phyloP scores from a whole-genome alignment of 352 stramenopile genomes.

The Thalassiosira sp. region DNA sequence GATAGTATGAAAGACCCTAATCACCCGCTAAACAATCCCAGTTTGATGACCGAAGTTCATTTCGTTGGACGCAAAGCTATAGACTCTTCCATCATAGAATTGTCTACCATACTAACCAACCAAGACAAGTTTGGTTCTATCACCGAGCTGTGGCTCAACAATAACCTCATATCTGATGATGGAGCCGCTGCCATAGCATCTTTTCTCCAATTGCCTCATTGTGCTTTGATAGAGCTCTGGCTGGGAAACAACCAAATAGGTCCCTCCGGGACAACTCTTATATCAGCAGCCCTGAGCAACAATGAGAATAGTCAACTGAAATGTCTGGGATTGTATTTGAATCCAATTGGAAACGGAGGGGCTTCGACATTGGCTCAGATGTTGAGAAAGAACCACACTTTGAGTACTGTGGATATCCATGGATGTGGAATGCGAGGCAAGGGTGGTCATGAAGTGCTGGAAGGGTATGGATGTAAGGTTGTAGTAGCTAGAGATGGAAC shows the following conservation, averaged over 20 bases:
- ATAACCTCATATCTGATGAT: constrained; percentile 50
- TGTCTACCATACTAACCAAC: constrained; percentile 25
- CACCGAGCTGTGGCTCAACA: constrained; percentile 44
- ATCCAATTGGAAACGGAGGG: constrained; percentile 46
- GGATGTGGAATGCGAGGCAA: constrained; percentile 22
- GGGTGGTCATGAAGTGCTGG: constrained; percentile 7
- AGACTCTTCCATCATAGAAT: constrained; percentile 24
- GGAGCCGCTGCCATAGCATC: constrained; percentile 31
- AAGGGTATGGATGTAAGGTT: constrained; percentile 43
- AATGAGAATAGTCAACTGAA: constrained; percentile 33
- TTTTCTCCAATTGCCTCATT: constrained; percentile 35
- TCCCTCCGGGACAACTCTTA: constrained; percentile 23
- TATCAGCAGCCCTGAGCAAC: constrained; percentile 31
- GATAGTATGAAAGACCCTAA: constrained; percentile 11
- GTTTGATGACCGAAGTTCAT: constrained; percentile 42
- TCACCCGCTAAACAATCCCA: constrained; percentile 31
- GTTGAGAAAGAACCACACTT: constrained; percentile 40
- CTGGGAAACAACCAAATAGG: constrained; percentile 46
- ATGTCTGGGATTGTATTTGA: constrained; percentile 44
- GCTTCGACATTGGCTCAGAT: constrained; percentile 42
- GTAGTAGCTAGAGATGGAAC: constrained; percentile 33
- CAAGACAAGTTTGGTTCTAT: constrained; percentile 41
- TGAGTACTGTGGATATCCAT: constrained; percentile 49
- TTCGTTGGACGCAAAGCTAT: constrained; percentile 38
- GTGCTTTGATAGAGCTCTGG: constrained; percentile 42